Percentiles rank a stretch among this genome's conserved stretches.
These are phyloP conservation scores for Ophiostoma australiae DNA, from an alignment of 2,329 filamentous ascomycete genomes.

Conservation along the genomic window DNA sequence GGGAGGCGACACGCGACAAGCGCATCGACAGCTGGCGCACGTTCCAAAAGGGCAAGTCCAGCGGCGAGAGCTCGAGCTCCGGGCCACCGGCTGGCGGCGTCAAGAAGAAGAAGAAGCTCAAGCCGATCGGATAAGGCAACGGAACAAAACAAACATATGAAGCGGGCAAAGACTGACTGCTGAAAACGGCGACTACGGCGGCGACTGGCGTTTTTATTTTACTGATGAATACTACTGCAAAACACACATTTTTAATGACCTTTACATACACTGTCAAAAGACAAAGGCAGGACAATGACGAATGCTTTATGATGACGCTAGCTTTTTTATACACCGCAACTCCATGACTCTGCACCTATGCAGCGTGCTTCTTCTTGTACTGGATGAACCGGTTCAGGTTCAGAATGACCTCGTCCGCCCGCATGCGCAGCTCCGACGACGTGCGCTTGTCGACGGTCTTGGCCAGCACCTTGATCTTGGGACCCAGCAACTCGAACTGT, in stretches of 20 bases:
- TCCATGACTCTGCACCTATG: neutral
- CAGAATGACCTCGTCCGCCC: constrained; percentile 56
- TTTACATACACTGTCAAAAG: too few relatives aligned
- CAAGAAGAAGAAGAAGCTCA: constrained; percentile 65
- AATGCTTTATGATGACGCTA: too few relatives aligned
- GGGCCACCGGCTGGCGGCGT: constrained; percentile 30
- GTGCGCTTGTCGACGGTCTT: constrained; percentile 59
- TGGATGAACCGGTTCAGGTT: constrained; percentile 59
- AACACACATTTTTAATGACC: neutral
- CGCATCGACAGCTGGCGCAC: constrained; percentile 91
- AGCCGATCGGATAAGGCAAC: constrained; percentile 48
- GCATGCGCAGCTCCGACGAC: constrained; percentile 50
- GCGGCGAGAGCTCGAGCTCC: constrained; percentile 31
- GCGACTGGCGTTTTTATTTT: neutral
- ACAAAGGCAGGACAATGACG: too few relatives aligned
- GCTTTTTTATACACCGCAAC: neutral
- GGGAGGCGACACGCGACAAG: constrained; percentile 88
- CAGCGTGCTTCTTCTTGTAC: constrained; percentile 57
- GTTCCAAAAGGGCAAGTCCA: constrained; percentile 64
- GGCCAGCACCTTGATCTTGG: constrained; percentile 52
- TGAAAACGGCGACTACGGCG: neutral
- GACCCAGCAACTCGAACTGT: constrained; percentile 51
- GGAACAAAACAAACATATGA: neutral
- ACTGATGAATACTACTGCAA: neutral
- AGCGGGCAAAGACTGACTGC: neutral